Conservation (phyloP, 2,329 filamentous ascomycete genomes). For the Pseudogymnoascus sp. region DNA sequence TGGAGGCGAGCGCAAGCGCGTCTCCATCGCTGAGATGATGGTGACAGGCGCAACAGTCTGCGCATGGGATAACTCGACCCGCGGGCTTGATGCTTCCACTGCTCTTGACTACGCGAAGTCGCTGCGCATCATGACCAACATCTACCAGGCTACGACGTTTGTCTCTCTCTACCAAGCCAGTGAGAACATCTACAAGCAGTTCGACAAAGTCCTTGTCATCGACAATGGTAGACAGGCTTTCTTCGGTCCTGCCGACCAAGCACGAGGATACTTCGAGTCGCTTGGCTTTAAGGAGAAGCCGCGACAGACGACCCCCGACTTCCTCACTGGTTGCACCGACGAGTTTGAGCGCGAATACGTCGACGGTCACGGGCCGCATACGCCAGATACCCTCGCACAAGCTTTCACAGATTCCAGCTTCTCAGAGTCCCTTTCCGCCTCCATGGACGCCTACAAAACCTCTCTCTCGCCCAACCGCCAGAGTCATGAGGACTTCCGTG, state of each 20-base stretch:
- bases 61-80: conserved; percentile 62
- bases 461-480: conserved; percentile 36
- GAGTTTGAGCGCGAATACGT: conserved; percentile 4
- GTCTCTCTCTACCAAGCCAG: conserved; percentile 64
- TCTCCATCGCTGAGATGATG: conserved; percentile 48
- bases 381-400: conserved; percentile 40
- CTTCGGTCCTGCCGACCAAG: conserved; percentile 53
- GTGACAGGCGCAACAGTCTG: conserved; percentile 37
- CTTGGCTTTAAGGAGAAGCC: conserved; percentile 56
- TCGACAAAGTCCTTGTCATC: conserved; percentile 63
- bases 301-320: conserved; percentile 59
- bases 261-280: conserved; percentile 56
- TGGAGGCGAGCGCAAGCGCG: conserved; percentile 55
- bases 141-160: conserved; percentile 51
- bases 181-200: conserved; percentile 61
- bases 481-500: background rate
- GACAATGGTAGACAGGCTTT: conserved; percentile 60
- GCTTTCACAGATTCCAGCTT: conserved; percentile 39
- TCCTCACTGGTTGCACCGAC: conserved; percentile 55
- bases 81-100: conserved; percentile 58
- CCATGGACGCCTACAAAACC: conserved; percentile 51
- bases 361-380: conserved; percentile 55
- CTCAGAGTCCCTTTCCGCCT: conserved; percentile 42
- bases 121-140: conserved; percentile 56
- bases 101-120: conserved; percentile 55